phyloP scores from a whole-genome alignment of 805 yeast species.

The Candida yuanshanica region DNA sequence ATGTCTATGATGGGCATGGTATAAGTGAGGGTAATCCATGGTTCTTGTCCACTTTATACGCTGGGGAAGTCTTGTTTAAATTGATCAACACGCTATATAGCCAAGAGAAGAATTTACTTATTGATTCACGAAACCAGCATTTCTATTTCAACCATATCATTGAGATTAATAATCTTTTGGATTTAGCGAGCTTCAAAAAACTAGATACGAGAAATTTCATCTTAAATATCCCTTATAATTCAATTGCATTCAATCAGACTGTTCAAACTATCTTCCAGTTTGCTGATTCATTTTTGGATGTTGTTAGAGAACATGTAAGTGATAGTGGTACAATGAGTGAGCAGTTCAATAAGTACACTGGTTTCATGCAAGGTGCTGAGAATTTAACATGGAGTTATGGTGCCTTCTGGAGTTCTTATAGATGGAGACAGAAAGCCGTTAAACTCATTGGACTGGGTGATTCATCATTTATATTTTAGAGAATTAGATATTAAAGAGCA shows the following conservation, averaged over 20 bases:
- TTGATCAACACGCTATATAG: constrained; percentile 40
- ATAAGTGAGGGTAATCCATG: constrained; percentile 86
- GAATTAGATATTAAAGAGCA: too few species aligned
- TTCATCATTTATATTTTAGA: neutral
- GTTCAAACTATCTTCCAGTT: constrained; percentile 42
- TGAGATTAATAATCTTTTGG: constrained; percentile 9
- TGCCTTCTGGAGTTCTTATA: constrained; percentile 62
- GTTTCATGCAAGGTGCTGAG: constrained; percentile 83
- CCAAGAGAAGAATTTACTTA: constrained; percentile 37
- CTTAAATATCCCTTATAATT: constrained; percentile 24
- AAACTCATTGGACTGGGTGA: constrained; percentile 11
- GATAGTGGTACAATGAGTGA: constrained; percentile 75
- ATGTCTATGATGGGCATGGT: constrained; percentile 72
- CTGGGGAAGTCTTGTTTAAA: constrained; percentile 57
- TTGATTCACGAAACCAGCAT: constrained; percentile 26
- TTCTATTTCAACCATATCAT: constrained; percentile 28
- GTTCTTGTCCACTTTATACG: constrained; percentile 75
- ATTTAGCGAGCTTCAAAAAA: neutral
- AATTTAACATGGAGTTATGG: constrained; percentile 91
- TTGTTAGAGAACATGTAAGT: constrained; percentile 55
- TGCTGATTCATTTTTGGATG: constrained; percentile 62
- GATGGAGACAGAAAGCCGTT: constrained; percentile 50
- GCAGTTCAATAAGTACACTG: constrained; percentile 76
- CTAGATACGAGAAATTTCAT: constrained; percentile 1
- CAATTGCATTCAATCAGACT: constrained; percentile 40